Evolutionary conservation across 371 early-diverging fungal species (phyloP).

Genomic region (Umbelopsis sp.): DNA sequence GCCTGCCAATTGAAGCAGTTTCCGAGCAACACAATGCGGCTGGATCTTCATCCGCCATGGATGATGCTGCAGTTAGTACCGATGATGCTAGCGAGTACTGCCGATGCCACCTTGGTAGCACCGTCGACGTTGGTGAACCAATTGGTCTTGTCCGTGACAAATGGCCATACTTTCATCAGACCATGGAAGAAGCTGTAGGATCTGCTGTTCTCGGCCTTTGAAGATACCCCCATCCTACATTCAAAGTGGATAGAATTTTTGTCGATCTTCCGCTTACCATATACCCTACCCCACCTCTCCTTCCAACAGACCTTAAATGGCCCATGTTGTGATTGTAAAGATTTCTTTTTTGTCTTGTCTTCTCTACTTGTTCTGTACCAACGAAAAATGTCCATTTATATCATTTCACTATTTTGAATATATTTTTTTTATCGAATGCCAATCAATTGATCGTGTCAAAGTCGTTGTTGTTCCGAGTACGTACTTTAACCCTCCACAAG

Average conservation of each 20-base stretch:
- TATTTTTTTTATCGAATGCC: no score
- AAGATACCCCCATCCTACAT: not conserved
- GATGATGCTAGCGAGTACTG: constrained; percentile 17
- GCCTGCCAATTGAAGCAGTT: not conserved
- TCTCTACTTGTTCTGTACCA: no score
- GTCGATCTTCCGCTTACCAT: not conserved
- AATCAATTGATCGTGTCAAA: no score
- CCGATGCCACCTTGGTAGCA: not conserved
- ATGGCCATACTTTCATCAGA: constrained; percentile 16
- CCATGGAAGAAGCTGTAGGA: constrained; percentile 13
- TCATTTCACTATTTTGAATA: no score
- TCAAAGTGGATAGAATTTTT: not conserved
- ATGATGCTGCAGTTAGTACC: not conserved
- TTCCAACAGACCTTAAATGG: no score
- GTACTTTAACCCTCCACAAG: no score
- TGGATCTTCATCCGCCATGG: not conserved
- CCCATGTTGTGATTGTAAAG: no score
- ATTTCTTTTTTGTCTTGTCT: no score
- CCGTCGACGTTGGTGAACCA: not conserved
- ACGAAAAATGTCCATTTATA: no score
- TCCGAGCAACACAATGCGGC: constrained; percentile 4
- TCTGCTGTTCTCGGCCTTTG: constrained; percentile 9
- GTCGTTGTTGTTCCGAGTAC: no score
- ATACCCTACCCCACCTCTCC: not conserved
- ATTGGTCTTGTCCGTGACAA: constrained; percentile 13